phyloP scores from a whole-genome alignment of 305 asterid species.

The Striga hermonthica region DNA sequence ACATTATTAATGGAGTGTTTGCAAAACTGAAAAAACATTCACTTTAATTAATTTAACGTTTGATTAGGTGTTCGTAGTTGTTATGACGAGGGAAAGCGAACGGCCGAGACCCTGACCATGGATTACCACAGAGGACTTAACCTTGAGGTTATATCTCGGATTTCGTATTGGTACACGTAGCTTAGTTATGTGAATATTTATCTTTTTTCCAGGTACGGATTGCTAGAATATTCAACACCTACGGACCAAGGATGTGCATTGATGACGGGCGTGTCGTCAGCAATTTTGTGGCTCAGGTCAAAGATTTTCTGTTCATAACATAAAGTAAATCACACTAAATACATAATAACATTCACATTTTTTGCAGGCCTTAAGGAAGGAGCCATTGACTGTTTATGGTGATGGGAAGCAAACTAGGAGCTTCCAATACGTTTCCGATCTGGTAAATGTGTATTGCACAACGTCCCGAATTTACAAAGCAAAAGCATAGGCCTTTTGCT shows the following conservation, averaged over 20 bases:
- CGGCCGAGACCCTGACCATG: conserved; percentile 85
- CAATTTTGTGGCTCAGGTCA: conserved; percentile 88
- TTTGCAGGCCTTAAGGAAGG: conserved; percentile 41
- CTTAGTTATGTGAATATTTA: background rate
- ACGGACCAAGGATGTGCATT: conserved; percentile 89
- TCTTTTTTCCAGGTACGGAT: conserved; percentile 59
- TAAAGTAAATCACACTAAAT: too few relatives aligned
- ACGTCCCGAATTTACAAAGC: background rate
- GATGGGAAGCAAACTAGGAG: conserved; percentile 95
- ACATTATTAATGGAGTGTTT: background rate
- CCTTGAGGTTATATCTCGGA: conserved; percentile 49
- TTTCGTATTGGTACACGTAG: background rate
- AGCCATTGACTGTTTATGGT: conserved; percentile 80
- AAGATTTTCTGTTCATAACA: background rate
- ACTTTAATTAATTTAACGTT: background rate
- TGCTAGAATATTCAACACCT: conserved; percentile 87
- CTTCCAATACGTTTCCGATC: conserved; percentile 34
- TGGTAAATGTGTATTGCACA: conserved; percentile 35
- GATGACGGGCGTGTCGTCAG: conserved; percentile 90
- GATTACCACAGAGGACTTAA: conserved; percentile 87
- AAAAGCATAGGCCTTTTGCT: background rate
- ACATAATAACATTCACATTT: background rate
- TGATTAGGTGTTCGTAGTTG: conserved; percentile 78
- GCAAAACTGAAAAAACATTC: background rate
- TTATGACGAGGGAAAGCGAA: conserved; percentile 88